A percentile compares a stretch with the other conserved stretches of the same genome.
Conservation (phyloP, 306 rosid genomes). For the Lithocarpus polystachyus region DNA sequence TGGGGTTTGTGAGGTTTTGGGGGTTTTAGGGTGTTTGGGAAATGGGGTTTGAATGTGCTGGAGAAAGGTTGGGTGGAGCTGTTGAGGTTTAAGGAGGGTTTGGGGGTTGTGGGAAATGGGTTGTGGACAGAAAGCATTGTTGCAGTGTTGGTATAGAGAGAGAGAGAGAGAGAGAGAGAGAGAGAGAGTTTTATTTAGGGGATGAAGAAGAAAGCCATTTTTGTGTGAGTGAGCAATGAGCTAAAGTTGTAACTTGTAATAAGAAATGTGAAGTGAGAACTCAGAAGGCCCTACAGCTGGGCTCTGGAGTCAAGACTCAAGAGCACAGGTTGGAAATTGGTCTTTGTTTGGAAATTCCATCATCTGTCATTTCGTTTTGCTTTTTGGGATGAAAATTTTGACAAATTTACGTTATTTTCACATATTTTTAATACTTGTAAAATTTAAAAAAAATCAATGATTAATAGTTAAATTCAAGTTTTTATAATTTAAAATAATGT, state of each 20-base stretch:
- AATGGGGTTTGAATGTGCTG: constrained; percentile 11
- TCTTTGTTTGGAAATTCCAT: no score
- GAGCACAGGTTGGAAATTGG: no score
- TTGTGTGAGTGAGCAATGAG: background rate
- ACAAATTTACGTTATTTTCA: no score
- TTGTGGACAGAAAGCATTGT: constrained; percentile 50
- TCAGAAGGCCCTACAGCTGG: background rate
- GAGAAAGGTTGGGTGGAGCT: constrained; percentile 12
- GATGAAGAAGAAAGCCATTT: background rate
- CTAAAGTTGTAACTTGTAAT: no score
- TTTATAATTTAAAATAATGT: no score
- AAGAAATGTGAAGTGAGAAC: background rate
- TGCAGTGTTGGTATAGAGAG: background rate
- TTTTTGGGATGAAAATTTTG: no score
- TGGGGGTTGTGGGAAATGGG: constrained; percentile 26
- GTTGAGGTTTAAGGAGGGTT: constrained; percentile 9
- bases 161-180: background rate
- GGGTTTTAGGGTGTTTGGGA: constrained; percentile 41
- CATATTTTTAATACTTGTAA: accelerated
- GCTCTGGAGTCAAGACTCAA: no score
- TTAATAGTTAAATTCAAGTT: no score
- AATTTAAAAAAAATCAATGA: accelerated
- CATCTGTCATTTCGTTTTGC: no score
- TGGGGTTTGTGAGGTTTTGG: constrained; percentile 19
- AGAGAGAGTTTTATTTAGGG: background rate